Evolutionary conservation across 495 filamentous ascomycete species (phyloP), one percentile per base, ranked within the genome.

Genomic region (Penicillium silybi): DNA sequence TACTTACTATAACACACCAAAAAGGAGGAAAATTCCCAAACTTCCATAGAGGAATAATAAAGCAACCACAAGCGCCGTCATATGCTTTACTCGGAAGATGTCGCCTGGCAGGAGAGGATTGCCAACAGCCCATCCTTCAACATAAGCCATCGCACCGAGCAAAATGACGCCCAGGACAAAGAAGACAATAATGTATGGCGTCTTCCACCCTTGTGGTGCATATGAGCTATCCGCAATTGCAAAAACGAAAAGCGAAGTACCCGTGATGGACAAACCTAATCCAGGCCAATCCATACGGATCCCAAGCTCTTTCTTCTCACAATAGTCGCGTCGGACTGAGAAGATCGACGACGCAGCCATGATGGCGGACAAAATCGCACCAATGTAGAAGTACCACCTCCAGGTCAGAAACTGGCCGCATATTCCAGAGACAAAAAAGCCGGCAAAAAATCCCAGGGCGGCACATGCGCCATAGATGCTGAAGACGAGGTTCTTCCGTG

Each of bases 401-500:
- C 88, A 95, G 1, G 61, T 71, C 0, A 83, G 63, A 42, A 78
- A 85, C 52, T 90, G 73, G 4, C 79, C 84, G 2, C 80, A 76
- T 1, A 90, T 22, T 0, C 90, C 90, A 6, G 89, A 87, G 44
- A 90, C 80, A 63, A 93, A 88, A 41, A 95, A 88, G 1, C 90
- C 90, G 8, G 81, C 61, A 56, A 89, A 95, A 71, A 95, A 95
- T 0, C 90, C 90, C 0, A 92, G 54, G 0, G 85, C 83, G 0
- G 89, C 89, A 53, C 82, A 83, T 0, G 85, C 87, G 1, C 90
- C 88, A 64, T 92, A 95, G 0, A 93, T 66, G 39, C 83, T 83
- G 63, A 95, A 95, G 0, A 93, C 81, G 13, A 93, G 55, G 59
- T 95, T 96, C 70, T 95, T 95, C 10, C 90, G 74, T 6, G 88